These are phyloP conservation scores for Mucor saturninus DNA, from an alignment of 371 early-diverging fungal species.

Conservation along the genomic window DNA sequence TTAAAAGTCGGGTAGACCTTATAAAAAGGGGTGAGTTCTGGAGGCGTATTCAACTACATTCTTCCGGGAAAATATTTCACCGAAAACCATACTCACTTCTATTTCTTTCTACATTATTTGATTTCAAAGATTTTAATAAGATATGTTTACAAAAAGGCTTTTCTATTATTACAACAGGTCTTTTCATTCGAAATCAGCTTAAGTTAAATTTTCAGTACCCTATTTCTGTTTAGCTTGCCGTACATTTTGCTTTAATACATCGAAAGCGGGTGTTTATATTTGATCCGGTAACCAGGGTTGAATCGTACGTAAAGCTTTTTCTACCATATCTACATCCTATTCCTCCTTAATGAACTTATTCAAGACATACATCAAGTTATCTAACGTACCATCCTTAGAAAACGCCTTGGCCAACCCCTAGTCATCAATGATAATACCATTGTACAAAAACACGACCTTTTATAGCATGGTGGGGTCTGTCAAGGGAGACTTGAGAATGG, in stretches of 20 bases:
- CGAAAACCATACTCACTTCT: too few species aligned
- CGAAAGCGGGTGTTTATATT: conserved; percentile 29
- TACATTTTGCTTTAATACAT: conserved; percentile 37
- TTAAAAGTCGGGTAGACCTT: too few species aligned
- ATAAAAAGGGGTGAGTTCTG: too few species aligned
- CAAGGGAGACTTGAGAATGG: conserved; percentile 43
- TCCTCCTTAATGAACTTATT: conserved; percentile 46
- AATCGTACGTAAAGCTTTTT: conserved; percentile 59
- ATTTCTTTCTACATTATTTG: too few species aligned
- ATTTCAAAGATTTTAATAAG: background rate
- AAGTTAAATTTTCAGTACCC: conserved; percentile 43
- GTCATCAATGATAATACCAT: conserved; percentile 60
- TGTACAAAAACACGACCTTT: conserved; percentile 68
- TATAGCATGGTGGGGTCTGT: conserved; percentile 52
- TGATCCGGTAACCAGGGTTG: conserved; percentile 29
- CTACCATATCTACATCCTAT: conserved; percentile 71
- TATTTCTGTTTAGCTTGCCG: conserved; percentile 44
- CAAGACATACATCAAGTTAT: conserved; percentile 43
- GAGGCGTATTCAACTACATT: too few species aligned
- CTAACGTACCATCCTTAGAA: conserved; percentile 42
- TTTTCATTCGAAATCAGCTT: conserved; percentile 54
- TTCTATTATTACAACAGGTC: conserved; percentile 24
- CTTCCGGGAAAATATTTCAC: too few species aligned
- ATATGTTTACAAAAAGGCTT: background rate
- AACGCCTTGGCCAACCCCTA: conserved; percentile 25